A percentile compares a stretch with the other conserved stretches of the same genome.
phyloP scores from a whole-genome alignment of 2,329 filamentous ascomycete species.

The Tolypocladium guangdongense region DNA sequence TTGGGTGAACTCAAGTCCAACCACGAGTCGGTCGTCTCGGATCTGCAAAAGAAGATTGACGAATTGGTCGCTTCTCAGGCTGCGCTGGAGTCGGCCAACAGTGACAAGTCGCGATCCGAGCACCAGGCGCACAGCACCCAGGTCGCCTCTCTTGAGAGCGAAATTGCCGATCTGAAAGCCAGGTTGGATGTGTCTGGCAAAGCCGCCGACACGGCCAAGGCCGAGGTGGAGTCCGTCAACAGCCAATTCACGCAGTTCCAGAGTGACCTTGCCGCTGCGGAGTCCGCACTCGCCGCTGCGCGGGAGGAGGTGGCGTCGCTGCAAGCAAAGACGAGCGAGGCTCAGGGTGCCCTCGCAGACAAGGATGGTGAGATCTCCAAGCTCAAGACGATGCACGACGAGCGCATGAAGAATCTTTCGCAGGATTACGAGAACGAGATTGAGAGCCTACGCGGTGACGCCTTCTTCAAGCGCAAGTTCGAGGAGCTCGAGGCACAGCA shows the following conservation, averaged over 20 bases:
- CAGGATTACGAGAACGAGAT: slow-evolving; percentile 56
- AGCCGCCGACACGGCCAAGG: slow-evolving; percentile 29
- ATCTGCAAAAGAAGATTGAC: slow-evolving; percentile 45
- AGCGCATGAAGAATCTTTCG: slow-evolving; percentile 46
- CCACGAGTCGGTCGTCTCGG: slow-evolving; percentile 36
- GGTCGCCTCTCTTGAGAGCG: slow-evolving; percentile 38
- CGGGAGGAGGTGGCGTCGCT: slow-evolving; percentile 30
- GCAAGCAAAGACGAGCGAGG: slow-evolving; percentile 35
- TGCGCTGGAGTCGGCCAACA: slow-evolving; percentile 32
- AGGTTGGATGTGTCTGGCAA: slow-evolving; percentile 37
- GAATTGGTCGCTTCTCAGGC: slow-evolving; percentile 36
- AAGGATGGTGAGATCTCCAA: slow-evolving; percentile 40
- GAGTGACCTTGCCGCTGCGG: slow-evolving; percentile 28
- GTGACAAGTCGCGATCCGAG: slow-evolving; percentile 32
- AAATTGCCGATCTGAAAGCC: slow-evolving; percentile 39
- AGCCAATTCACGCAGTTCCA: slow-evolving; percentile 27
- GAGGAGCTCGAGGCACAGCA: slow-evolving; percentile 49
- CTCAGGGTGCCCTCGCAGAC: slow-evolving; percentile 32
- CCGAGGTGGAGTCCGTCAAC: slow-evolving; percentile 33
- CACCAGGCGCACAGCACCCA: slow-evolving; percentile 32
- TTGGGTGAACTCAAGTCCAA: slow-evolving; percentile 37
- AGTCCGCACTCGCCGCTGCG: slow-evolving; percentile 34
- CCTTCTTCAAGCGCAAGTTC: slow-evolving; percentile 53
- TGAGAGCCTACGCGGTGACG: slow-evolving; percentile 50
- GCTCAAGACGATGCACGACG: slow-evolving; percentile 44